Evolutionary conservation across 139 green algal species (phyloP).

Genomic region (Auxenochlorella pyrenoidosa): DNA sequence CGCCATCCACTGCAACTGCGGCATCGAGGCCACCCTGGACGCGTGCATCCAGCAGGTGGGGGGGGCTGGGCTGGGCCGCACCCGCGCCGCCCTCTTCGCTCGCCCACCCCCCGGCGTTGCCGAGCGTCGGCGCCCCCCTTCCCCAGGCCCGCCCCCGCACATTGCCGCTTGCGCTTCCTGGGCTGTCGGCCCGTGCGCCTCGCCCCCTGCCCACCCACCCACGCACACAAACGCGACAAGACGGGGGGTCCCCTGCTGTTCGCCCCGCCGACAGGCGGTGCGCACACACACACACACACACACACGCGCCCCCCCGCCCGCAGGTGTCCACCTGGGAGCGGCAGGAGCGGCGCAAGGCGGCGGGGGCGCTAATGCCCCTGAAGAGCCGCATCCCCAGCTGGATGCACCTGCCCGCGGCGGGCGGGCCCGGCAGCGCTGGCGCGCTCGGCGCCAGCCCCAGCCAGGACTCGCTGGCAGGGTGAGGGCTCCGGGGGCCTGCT

Average conservation of each 20-base stretch:
- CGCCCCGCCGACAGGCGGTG: no score
- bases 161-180: neutral
- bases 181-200: neutral
- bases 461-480: slow-evolving; percentile 26
- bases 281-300: no score
- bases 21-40: slow-evolving; percentile 90
- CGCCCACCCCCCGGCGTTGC: no score
- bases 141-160: no score
- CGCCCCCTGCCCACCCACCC: neutral
- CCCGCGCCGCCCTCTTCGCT: no score
- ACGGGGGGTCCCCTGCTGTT: no score
- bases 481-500: neutral
- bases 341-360: slow-evolving; percentile 30
- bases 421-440: neutral
- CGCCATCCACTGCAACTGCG: slow-evolving; percentile 92
- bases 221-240: neutral
- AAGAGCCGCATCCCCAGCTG: slow-evolving; percentile 60
- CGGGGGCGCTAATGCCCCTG: neutral
- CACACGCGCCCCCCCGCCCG: neutral
- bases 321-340: slow-evolving; percentile 44
- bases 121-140: no score
- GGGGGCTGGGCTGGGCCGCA: neutral
- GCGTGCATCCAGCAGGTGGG: slow-evolving; percentile 74
- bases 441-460: slow-evolving; percentile 13
- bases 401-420: slow-evolving; percentile 49